Conservation (phyloP, 768 basidiomycete species). For the Phallus indusiatus region DNA sequence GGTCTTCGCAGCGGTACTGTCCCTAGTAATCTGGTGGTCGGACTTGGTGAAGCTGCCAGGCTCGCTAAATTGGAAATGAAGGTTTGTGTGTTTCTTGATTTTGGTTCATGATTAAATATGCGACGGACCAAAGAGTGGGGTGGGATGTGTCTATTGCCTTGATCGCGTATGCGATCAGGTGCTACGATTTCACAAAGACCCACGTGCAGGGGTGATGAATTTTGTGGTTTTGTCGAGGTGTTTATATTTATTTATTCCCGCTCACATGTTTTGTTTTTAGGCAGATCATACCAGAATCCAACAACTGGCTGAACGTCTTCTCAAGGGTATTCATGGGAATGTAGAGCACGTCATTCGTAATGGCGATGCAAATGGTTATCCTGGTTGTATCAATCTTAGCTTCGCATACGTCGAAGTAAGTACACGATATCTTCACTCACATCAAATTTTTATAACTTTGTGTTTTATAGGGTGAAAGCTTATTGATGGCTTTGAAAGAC, state of each 20-base stretch:
- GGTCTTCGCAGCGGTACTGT: slow-evolving; percentile 94
- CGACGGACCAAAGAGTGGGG: slow-evolving; percentile 29
- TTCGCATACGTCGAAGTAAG: slow-evolving; percentile 82
- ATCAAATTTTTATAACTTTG: not conserved
- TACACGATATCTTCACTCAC: not conserved
- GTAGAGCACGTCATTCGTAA: slow-evolving; percentile 92
- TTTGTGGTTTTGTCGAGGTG: slow-evolving; percentile 7
- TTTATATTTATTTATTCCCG: not conserved
- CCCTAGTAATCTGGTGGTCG: slow-evolving; percentile 79
- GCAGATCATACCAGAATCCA: slow-evolving; percentile 71
- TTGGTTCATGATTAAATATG: slow-evolving; percentile 36
- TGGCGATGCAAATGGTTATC: slow-evolving; percentile 85
- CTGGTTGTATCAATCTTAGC: slow-evolving; percentile 92
- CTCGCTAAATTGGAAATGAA: slow-evolving; percentile 88
- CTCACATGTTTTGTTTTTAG: slow-evolving; percentile 29
- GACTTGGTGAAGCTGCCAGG: slow-evolving; percentile 89
- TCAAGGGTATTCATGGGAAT: slow-evolving; percentile 68
- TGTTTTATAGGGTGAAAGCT: slow-evolving; percentile 64
- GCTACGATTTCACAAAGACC: slow-evolving; percentile 53
- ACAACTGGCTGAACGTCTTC: slow-evolving; percentile 68
- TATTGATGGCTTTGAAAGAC: slow-evolving; percentile 98
- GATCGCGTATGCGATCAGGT: slow-evolving; percentile 10
- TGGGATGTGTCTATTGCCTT: slow-evolving; percentile 23
- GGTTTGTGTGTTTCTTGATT: slow-evolving; percentile 44
- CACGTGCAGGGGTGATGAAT: slow-evolving; percentile 93